phyloP scores from a whole-genome alignment of 331 rosid species.

The Rosa hybrid region DNA sequence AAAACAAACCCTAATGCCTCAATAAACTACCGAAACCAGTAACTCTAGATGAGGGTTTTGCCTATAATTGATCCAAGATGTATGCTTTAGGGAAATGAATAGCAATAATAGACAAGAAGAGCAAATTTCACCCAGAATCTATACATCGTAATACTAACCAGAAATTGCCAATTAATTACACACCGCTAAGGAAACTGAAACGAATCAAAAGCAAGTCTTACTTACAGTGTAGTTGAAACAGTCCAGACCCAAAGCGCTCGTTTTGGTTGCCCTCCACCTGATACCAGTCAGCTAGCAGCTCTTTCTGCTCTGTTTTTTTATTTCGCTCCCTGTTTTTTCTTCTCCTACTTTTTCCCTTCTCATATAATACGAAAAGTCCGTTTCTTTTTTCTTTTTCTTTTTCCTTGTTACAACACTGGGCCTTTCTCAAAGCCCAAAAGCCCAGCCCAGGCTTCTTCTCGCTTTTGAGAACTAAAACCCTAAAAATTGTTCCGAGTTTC shows the following conservation, averaged over 20 bases:
- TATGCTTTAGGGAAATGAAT: background rate
- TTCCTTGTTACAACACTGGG: background rate
- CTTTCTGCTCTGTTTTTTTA: background rate
- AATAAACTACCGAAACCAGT: background rate
- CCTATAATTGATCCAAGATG: background rate
- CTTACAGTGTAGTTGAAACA: slow-evolving; percentile 14
- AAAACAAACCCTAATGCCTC: background rate
- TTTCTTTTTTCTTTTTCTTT: background rate
- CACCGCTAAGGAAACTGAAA: background rate
- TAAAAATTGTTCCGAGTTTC: background rate
- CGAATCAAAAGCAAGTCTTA: background rate
- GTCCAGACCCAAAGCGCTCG: slow-evolving; percentile 3
- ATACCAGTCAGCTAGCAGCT: slow-evolving; percentile 6
- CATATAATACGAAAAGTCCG: background rate
- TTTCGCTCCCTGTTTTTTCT: background rate
- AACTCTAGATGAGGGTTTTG: background rate
- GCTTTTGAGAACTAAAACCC: background rate
- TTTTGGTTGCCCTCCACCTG: slow-evolving; percentile 15
- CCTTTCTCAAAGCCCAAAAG: background rate
- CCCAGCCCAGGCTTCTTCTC: background rate
- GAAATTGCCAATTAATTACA: background rate
- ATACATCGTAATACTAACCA: background rate
- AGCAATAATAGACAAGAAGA: background rate
- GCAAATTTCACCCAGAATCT: background rate
- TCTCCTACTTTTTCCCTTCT: background rate